Evolutionary conservation across 352 stramenopile species (phyloP).

Genomic region (Salisapilia sapeloensis): DNA sequence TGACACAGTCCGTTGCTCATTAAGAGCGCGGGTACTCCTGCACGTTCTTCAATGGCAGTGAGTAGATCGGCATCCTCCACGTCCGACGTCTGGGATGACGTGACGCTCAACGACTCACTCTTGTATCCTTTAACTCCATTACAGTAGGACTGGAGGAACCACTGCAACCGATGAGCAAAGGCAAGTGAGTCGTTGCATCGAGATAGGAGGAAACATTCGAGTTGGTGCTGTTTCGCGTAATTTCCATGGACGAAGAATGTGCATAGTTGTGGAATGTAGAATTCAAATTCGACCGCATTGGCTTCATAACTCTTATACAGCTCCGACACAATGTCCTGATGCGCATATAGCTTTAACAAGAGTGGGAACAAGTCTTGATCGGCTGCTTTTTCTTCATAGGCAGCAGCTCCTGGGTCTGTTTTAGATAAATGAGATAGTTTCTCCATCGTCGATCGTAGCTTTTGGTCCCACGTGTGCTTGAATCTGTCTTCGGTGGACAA

Average conservation of each 20-base stretch:
- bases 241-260: constrained; percentile 75
- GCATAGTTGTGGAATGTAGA: constrained; percentile 82
- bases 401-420: constrained; percentile 3
- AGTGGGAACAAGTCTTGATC: constrained; percentile 47
- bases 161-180: constrained; percentile 72
- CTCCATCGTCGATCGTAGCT: constrained; percentile 43
- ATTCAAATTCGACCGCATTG: constrained; percentile 61
- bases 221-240: constrained; percentile 66
- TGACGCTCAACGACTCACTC: constrained; percentile 63
- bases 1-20: constrained; percentile 58
- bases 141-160: constrained; percentile 82
- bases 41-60: constrained; percentile 39
- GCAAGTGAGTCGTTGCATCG: constrained; percentile 61
- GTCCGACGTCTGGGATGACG: constrained; percentile 17
- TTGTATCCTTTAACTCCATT: constrained; percentile 37
- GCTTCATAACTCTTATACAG: constrained; percentile 52
- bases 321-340: constrained; percentile 65
- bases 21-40: constrained; percentile 45
- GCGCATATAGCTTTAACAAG: constrained; percentile 59
- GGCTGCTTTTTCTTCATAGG: constrained; percentile 5
- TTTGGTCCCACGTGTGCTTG: constrained; percentile 65
- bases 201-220: constrained; percentile 79
- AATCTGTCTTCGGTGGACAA: constrained; percentile 24
- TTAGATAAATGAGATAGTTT: constrained; percentile 15
- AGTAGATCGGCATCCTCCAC: constrained; percentile 50